These are phyloP conservation scores for Dipteronia dyeriana DNA, from an alignment of 345 rosid species.

Conservation along the genomic window DNA sequence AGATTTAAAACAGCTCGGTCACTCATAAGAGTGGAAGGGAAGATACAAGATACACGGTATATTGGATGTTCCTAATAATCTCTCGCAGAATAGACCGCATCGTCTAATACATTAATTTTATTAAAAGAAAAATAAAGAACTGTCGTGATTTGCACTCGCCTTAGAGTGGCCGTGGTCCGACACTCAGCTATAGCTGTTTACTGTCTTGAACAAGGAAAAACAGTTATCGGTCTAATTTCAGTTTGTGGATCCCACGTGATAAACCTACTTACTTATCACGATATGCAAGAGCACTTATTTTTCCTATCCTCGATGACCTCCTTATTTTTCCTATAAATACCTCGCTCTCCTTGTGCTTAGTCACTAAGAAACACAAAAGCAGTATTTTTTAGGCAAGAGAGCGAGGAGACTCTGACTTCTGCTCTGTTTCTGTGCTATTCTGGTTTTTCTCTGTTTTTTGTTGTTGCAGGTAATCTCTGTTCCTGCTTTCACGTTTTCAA, in stretches of 20 bases:
- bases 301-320: slow-evolving; percentile 27
- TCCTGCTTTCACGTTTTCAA: background rate
- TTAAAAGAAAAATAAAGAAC: no score
- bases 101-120: no score
- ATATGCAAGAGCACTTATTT: accelerated
- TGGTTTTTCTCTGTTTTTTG: background rate
- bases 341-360: background rate
- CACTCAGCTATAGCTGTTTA: slow-evolving; percentile 10
- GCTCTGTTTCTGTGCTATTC: background rate
- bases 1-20: no score
- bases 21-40: no score
- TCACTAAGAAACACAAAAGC: slow-evolving; percentile 10
- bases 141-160: slow-evolving; percentile 14
- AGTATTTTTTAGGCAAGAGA: slow-evolving; percentile 22
- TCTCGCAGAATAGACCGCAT: no score
- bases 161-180: background rate
- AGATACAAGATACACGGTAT: no score
- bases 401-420: background rate
- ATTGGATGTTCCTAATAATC: no score
- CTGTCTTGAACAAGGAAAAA: slow-evolving; percentile 19
- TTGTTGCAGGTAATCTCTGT: slow-evolving; percentile 12
- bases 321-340: background rate
- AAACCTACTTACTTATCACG: background rate
- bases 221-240: slow-evolving; percentile 25
- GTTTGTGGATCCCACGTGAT: background rate